phyloP scores from a whole-genome alignment of 257 asterid species.

The Buddleja alternifolia region DNA sequence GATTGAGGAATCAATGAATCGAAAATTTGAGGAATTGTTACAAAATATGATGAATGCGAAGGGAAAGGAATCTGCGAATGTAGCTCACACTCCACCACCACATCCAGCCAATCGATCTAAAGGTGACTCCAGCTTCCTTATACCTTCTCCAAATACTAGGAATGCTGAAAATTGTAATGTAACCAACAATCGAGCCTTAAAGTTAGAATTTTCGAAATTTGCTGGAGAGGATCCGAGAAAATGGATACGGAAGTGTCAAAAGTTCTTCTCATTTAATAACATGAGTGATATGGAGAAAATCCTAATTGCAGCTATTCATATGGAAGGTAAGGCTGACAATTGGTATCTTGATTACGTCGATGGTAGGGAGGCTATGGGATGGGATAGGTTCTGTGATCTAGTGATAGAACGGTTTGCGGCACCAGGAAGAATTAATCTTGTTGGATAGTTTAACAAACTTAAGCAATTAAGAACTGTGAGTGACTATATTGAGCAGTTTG shows the following conservation, averaged over 20 bases:
- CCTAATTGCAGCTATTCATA: neutral
- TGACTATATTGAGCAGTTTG: neutral
- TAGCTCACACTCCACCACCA: no score
- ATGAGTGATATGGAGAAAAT: neutral
- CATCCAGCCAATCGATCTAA: no score
- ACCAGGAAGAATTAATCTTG: no score
- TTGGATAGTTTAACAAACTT: neutral
- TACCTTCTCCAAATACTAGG: no score
- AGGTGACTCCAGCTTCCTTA: no score
- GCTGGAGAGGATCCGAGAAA: neutral
- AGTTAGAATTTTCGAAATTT: neutral
- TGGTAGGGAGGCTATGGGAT: neutral
- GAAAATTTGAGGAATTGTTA: no score
- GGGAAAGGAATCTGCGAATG: no score
- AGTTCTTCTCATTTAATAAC: neutral
- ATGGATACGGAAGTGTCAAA: neutral
- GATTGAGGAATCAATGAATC: no score
- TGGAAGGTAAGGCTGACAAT: neutral
- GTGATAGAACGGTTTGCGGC: no score
- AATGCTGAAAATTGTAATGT: no score
- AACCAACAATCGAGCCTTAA: no score
- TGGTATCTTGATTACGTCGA: neutral
- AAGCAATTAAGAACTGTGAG: neutral
- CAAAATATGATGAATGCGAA: no score
- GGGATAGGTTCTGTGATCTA: neutral